A percentile compares a stretch with the other conserved stretches of the same genome.
Conservation (phyloP, 148 eudicot species). For the Drosera capensis region DNA sequence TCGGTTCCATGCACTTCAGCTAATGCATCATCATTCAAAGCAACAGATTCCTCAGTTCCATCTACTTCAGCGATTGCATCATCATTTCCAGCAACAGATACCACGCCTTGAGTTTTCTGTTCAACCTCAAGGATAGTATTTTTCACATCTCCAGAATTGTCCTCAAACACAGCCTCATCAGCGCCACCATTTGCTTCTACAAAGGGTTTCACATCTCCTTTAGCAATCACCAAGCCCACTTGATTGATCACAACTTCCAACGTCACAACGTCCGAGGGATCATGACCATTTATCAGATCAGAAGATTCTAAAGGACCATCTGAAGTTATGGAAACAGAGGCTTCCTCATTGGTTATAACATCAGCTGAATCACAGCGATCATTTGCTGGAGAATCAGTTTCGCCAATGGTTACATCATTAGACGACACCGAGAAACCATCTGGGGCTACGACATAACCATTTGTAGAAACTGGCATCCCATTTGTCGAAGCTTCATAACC, state of each 20-base stretch:
- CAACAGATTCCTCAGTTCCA: conserved; percentile 8
- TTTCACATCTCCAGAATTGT: conserved; percentile 8
- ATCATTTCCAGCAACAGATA: conserved; percentile 7
- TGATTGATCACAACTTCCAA: conserved; percentile 23
- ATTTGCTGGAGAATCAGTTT: conserved; percentile 18
- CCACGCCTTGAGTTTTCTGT: conserved; percentile 14
- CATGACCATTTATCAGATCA: not conserved
- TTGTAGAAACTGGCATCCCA: conserved; percentile 19
- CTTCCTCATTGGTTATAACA: not conserved
- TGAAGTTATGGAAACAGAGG: no score
- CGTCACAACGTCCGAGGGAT: conserved; percentile 7
- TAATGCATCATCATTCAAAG: conserved; percentile 1
- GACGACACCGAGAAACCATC: conserved; percentile 19
- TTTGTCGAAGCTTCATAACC: conserved; percentile 16
- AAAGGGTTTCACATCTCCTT: conserved; percentile 5
- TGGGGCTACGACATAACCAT: conserved; percentile 26
- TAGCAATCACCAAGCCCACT: conserved; percentile 11
- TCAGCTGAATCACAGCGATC: conserved; percentile 22
- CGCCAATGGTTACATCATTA: conserved; percentile 17
- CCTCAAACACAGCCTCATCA: conserved; percentile 11
- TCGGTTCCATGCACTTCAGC: no score
- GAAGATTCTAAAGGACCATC: conserved; percentile 27
- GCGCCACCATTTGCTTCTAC: conserved; percentile 7
- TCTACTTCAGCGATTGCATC: conserved; percentile 5
- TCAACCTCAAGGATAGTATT: conserved; percentile 11